Conservation (phyloP, 2,329 filamentous ascomycete species). For the Phaeosphaeria sp. region DNA sequence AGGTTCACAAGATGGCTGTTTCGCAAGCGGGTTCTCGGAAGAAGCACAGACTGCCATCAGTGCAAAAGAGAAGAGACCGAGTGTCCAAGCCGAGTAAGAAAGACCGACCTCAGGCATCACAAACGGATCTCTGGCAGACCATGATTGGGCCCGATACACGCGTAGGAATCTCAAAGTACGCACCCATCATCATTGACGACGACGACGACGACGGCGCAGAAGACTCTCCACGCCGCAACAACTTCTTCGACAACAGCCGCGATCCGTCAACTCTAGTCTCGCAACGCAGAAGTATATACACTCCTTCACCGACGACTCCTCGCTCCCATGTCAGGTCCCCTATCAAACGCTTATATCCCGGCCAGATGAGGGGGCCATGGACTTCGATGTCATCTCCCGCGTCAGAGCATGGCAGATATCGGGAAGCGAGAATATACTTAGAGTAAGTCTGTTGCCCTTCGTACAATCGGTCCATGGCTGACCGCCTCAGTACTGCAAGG, state of each 20-base stretch:
- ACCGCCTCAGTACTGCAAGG: not conserved
- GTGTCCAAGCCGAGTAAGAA: not conserved
- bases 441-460: not conserved
- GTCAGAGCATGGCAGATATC: not conserved
- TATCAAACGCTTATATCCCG: too few species aligned
- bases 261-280: not conserved
- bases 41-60: not conserved
- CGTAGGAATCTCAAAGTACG: constrained; percentile 2
- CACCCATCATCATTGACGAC: constrained; percentile 21
- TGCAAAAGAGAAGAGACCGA: not conserved
- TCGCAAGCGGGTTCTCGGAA: not conserved
- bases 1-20: not conserved
- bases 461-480: not conserved
- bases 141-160: not conserved
- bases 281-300: not conserved
- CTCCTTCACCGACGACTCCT: not conserved
- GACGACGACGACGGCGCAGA: constrained; percentile 4
- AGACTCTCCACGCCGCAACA: not conserved
- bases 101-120: not conserved
- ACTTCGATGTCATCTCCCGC: not conserved
- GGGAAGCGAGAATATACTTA: not conserved
- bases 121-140: not conserved
- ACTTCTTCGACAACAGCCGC: not conserved
- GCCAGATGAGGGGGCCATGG: not conserved
- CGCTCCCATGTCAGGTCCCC: too few species aligned